Percentiles rank a stretch among this genome's conserved stretches.
Evolutionary conservation across 106 monocot species (phyloP).

Genomic region (Dendrobium huoshanense): DNA sequence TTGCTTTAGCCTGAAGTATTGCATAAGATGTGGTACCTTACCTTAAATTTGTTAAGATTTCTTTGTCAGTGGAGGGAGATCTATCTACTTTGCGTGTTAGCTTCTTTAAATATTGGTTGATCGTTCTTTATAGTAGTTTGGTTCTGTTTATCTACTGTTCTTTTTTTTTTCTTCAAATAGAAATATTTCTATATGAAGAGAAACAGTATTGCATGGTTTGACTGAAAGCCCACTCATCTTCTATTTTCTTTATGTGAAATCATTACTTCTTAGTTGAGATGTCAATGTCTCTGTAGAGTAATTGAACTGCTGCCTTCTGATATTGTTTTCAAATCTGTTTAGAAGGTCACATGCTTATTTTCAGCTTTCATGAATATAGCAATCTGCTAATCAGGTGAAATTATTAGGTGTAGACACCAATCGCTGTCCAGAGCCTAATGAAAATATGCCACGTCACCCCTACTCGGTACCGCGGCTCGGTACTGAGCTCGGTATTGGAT

Average conservation of each 20-base stretch:
- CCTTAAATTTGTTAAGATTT: too few relatives aligned
- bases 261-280: conserved; percentile 18
- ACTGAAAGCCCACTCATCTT: background rate
- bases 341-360: conserved; percentile 10
- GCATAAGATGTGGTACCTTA: too few relatives aligned
- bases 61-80: background rate
- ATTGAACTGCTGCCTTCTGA: conserved; percentile 2
- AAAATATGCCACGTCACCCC: too few relatives aligned
- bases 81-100: too few relatives aligned
- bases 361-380: background rate
- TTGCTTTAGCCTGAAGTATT: too few relatives aligned
- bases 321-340: background rate
- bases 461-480: too few relatives aligned
- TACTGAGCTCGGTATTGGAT: too few relatives aligned
- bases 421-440: too few relatives aligned
- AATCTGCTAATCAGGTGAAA: background rate
- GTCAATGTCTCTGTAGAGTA: conserved; percentile 22
- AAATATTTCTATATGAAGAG: background rate
- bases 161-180: background rate
- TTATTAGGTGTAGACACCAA: too few relatives aligned
- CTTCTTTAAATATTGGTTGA: too few relatives aligned
- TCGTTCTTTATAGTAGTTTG: too few relatives aligned
- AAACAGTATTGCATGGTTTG: background rate
- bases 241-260: background rate
- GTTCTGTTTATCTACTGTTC: too few relatives aligned